Evolutionary conservation across 305 asterid genomes (phyloP).

Genomic region (Fraxinus sp.): DNA sequence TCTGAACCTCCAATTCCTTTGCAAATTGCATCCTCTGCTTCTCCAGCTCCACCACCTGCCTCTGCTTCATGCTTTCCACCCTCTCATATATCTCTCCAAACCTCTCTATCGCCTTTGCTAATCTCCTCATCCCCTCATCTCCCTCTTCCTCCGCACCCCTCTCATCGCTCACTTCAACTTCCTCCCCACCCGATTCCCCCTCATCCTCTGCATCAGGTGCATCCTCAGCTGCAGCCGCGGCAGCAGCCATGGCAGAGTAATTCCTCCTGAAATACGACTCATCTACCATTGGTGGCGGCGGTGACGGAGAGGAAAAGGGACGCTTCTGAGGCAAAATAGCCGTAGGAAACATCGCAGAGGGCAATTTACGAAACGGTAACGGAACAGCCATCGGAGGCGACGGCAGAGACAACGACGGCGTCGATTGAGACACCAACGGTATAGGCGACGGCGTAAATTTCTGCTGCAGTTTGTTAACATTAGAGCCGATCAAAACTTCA

Average conservation of each 20-base stretch:
- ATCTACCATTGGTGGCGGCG: constrained; percentile 41
- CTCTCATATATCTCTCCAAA: constrained; percentile 80
- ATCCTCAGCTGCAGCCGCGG: constrained; percentile 60
- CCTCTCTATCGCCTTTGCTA: constrained; percentile 77
- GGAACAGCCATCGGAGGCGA: constrained; percentile 43
- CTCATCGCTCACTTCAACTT: constrained; percentile 48
- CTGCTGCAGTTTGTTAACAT: constrained; percentile 33
- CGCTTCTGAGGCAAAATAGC: constrained; percentile 56
- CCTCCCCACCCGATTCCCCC: constrained; percentile 50
- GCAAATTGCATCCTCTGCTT: constrained; percentile 94
- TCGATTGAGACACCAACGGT: constrained; percentile 33
- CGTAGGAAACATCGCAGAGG: constrained; percentile 23
- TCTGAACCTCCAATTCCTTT: constrained; percentile 90
- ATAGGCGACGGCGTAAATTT: constrained; percentile 29
- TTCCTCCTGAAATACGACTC: constrained; percentile 66
- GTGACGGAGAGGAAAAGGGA: constrained; percentile 41
- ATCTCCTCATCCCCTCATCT: constrained; percentile 57
- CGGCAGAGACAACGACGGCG: constrained; percentile 83
- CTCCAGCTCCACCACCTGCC: constrained; percentile 89
- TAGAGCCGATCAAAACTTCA: constrained; percentile 52
- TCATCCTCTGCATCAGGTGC: constrained; percentile 33
- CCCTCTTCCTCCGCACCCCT: constrained; percentile 41
- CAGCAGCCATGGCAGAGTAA: constrained; percentile 87
- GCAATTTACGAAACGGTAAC: constrained; percentile 24
- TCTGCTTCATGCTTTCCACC: constrained; percentile 80